phyloP scores from a whole-genome alignment of 163 green algal species.

The Picocystis sp. region DNA sequence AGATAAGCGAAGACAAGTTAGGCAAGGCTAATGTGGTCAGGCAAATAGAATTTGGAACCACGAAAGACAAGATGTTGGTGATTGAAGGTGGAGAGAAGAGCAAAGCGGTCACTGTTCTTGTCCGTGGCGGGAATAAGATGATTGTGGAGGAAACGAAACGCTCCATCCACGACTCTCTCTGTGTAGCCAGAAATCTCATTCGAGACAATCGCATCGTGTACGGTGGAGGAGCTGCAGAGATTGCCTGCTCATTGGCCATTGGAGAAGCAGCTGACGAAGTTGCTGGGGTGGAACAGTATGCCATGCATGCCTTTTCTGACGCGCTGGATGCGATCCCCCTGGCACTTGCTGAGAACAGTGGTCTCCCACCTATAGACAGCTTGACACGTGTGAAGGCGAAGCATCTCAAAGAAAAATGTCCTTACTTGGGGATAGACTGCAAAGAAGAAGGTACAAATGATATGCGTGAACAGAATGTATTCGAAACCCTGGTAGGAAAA shows the following conservation, averaged over 20 bases:
- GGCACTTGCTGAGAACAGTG: slow-evolving; percentile 89
- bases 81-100: slow-evolving; percentile 86
- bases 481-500: slow-evolving; percentile 96
- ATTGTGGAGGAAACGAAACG: slow-evolving; percentile 91
- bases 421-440: slow-evolving; percentile 93
- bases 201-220: slow-evolving; percentile 93
- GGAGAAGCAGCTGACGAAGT: slow-evolving; percentile 62
- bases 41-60: slow-evolving; percentile 78
- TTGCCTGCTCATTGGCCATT: slow-evolving; percentile 74
- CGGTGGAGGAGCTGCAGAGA: slow-evolving; percentile 83
- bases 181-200: slow-evolving; percentile 93
- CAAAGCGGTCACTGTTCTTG: slow-evolving; percentile 90
- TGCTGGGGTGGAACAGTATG: slow-evolving; percentile 80
- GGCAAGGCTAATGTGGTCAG: slow-evolving; percentile 47
- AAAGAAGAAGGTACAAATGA: slow-evolving; percentile 88
- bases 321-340: slow-evolving; percentile 74
- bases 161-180: slow-evolving; percentile 91
- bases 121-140: slow-evolving; percentile 72
- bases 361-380: slow-evolving; percentile 76
- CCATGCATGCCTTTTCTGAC: slow-evolving; percentile 86
- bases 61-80: slow-evolving; percentile 88
- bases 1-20: slow-evolving; percentile 82
- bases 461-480: slow-evolving; percentile 94
- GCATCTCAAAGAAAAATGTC: slow-evolving; percentile 66
- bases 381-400: slow-evolving; percentile 26